phyloP scores from a whole-genome alignment of 2,329 filamentous ascomycete species.

The Sphaerostilbella broomeana region DNA sequence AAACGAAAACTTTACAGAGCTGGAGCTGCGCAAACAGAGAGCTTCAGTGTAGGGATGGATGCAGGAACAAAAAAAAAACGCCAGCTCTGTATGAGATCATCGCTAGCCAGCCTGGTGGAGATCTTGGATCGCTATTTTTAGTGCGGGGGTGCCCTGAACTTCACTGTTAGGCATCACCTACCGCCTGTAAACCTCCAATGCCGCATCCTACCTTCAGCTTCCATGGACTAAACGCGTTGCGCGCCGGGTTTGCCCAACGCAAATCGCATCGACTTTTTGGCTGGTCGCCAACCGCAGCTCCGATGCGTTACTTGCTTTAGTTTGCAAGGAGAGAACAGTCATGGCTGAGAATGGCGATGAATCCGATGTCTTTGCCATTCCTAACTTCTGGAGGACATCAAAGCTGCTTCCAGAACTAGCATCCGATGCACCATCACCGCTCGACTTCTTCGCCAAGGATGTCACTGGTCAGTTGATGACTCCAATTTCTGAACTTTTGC shows the following conservation, averaged over 20 bases:
- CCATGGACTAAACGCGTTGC: no score
- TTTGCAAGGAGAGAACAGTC: conserved; percentile 8
- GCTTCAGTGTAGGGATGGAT: background rate
- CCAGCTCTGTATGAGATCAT: conserved; percentile 12
- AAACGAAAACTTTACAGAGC: no score
- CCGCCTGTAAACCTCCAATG: no score
- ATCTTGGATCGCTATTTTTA: conserved; percentile 4
- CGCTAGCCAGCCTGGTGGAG: background rate
- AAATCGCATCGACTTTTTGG: background rate
- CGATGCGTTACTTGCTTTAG: background rate
- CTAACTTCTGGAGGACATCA: conserved; percentile 53
- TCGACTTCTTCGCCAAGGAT: conserved; percentile 37
- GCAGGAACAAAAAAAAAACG: background rate
- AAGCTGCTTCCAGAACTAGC: conserved; percentile 36
- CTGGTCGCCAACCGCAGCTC: background rate
- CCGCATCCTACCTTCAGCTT: no score
- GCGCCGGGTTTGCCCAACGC: background rate
- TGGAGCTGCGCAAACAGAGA: background rate
- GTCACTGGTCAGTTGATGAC: conserved; percentile 24
- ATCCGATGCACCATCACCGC: conserved; percentile 21
- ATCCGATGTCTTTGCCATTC: conserved; percentile 56
- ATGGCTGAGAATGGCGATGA: conserved; percentile 35
- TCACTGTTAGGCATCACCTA: no score
- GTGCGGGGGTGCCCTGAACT: conserved; percentile 1
- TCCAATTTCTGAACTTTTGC: background rate